These are phyloP conservation scores for Oxyria digyna DNA, from an alignment of 148 eudicot species.

Conservation along the genomic window DNA sequence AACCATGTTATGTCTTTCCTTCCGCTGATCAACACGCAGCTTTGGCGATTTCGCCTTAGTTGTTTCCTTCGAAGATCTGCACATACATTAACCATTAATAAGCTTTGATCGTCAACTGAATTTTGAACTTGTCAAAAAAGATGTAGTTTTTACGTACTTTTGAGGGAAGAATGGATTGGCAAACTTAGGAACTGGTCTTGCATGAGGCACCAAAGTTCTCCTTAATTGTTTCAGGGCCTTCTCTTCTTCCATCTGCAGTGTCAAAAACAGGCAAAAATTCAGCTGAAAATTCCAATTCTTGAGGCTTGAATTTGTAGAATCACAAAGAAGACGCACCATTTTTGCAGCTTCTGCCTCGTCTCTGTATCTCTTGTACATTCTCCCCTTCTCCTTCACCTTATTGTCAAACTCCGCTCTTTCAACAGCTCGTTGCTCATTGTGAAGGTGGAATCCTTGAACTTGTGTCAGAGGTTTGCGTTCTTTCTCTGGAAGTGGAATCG, in stretches of 20 bases:
- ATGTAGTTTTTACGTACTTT: constrained; percentile 35
- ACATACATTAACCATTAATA: not conserved
- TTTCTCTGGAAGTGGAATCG: constrained; percentile 81
- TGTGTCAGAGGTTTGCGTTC: constrained; percentile 73
- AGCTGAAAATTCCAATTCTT: too few species aligned
- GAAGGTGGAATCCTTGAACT: constrained; percentile 76
- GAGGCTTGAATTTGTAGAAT: not conserved
- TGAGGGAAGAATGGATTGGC: constrained; percentile 64
- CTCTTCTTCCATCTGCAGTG: constrained; percentile 88
- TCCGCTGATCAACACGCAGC: constrained; percentile 39
- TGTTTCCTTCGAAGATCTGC: constrained; percentile 52
- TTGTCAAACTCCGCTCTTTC: constrained; percentile 89
- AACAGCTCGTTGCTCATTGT: constrained; percentile 60
- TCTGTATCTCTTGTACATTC: constrained; percentile 75
- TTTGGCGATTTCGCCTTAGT: constrained; percentile 76
- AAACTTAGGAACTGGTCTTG: constrained; percentile 81
- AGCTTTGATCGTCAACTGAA: not conserved
- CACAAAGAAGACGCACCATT: constrained; percentile 32
- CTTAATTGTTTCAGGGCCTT: constrained; percentile 88
- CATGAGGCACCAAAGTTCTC: constrained; percentile 83
- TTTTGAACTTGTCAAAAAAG: not conserved
- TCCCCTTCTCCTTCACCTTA: constrained; percentile 78
- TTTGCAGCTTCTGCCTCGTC: constrained; percentile 84
- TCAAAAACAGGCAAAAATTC: not conserved
- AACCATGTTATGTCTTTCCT: constrained; percentile 25